A percentile compares a stretch with the other conserved stretches of the same genome.
These are phyloP conservation scores for Cutaneotrichosporon curvatum DNA, from an alignment of 1,284 basidiomycete species.

Conservation along the genomic window DNA sequence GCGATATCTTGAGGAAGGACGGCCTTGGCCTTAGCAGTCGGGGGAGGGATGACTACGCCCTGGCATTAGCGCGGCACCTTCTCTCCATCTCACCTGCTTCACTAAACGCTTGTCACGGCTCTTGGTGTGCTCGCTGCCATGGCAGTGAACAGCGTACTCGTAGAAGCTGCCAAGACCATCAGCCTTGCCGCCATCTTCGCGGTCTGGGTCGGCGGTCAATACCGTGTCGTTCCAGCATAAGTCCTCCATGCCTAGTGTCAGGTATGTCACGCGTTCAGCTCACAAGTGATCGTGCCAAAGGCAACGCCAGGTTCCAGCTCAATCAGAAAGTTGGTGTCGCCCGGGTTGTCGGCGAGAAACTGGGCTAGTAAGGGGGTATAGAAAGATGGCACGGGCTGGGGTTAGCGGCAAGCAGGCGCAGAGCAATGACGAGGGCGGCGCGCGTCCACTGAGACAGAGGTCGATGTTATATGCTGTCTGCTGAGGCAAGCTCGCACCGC, in stretches of 20 bases:
- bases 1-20: slow-evolving; percentile 2
- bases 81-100: slow-evolving; percentile 6
- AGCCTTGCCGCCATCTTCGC: slow-evolving; percentile 23
- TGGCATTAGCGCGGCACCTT: neutral
- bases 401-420: neutral
- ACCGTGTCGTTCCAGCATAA: slow-evolving; percentile 34
- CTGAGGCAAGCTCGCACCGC: too few relatives aligned
- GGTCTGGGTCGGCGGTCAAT: slow-evolving; percentile 28
- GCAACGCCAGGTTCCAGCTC: slow-evolving; percentile 37
- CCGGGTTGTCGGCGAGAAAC: slow-evolving; percentile 21
- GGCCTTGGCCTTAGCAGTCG: neutral
- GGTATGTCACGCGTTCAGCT: slow-evolving; percentile 5
- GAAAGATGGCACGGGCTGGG: slow-evolving; percentile 20
- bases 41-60: neutral
- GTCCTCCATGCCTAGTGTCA: slow-evolving; percentile 37
- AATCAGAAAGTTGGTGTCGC: slow-evolving; percentile 34
- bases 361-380: slow-evolving; percentile 17
- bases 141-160: slow-evolving; percentile 23
- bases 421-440: neutral
- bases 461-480: too few relatives aligned
- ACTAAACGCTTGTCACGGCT: slow-evolving; percentile 7
- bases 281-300: slow-evolving; percentile 37
- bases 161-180: slow-evolving; percentile 33
- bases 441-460: too few relatives aligned
- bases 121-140: neutral